Conservation (phyloP, 1,284 basidiomycete genomes). For the Pterulicium gracile region DNA sequence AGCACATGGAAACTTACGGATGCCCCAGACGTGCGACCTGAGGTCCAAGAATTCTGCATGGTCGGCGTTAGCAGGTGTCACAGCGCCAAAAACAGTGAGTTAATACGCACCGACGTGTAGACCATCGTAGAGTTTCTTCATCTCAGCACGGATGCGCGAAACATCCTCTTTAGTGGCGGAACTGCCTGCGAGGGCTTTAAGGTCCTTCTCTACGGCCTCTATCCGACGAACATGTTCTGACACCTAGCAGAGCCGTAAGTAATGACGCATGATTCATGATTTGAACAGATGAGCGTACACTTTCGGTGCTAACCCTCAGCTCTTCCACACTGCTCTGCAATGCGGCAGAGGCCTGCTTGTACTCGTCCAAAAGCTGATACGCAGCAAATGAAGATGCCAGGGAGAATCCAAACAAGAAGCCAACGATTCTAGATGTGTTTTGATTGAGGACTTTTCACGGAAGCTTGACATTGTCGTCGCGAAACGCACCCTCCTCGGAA, state of each 20-base stretch:
- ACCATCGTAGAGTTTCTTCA: slow-evolving; percentile 80
- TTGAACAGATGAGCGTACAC: slow-evolving; percentile 31
- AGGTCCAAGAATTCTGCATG: slow-evolving; percentile 63
- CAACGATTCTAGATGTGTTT: slow-evolving; percentile 53
- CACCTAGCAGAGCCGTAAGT: slow-evolving; percentile 37
- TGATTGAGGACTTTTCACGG: not conserved
- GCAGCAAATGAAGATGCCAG: slow-evolving; percentile 76
- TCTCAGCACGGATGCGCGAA: slow-evolving; percentile 61
- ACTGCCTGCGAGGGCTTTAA: slow-evolving; percentile 61
- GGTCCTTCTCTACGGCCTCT: slow-evolving; percentile 80
- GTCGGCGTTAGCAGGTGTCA: not conserved
- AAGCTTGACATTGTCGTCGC: slow-evolving; percentile 3
- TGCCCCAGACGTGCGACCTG: slow-evolving; percentile 71
- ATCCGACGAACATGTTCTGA: slow-evolving; percentile 78
- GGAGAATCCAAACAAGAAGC: slow-evolving; percentile 86
- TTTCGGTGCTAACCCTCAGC: slow-evolving; percentile 73
- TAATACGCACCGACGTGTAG: slow-evolving; percentile 60
- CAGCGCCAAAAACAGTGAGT: not conserved
- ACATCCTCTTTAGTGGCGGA: slow-evolving; percentile 74
- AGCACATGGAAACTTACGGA: slow-evolving; percentile 44
- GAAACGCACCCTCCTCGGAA: slow-evolving; percentile 70
- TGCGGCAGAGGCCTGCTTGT: slow-evolving; percentile 75
- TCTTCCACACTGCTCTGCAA: slow-evolving; percentile 83
- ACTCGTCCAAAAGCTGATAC: slow-evolving; percentile 84
- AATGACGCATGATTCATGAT: not conserved